These are phyloP conservation scores for Colletotrichum higginsianum DNA, from an alignment of 2,329 filamentous ascomycete species.

Conservation along the genomic window DNA sequence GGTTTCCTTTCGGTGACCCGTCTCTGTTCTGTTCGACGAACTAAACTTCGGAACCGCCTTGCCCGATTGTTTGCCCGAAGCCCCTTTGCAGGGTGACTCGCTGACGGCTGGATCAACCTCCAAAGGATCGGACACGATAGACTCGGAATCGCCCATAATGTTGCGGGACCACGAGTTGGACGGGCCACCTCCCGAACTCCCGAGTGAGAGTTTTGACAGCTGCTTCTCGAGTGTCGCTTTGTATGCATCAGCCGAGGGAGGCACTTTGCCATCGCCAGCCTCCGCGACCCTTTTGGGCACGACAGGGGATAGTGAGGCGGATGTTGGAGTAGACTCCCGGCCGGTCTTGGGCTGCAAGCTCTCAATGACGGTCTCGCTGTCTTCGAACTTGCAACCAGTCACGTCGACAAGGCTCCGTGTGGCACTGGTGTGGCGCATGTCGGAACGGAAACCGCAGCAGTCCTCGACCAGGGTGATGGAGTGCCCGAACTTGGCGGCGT, in stretches of 20 bases:
- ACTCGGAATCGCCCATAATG: conserved; percentile 33
- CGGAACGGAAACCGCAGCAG: conserved; percentile 85
- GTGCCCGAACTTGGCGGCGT: conserved; percentile 90
- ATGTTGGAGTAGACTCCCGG: not conserved
- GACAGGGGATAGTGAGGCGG: conserved; percentile 10
- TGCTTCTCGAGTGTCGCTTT: conserved; percentile 26
- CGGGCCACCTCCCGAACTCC: conserved; percentile 18
- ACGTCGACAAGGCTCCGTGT: conserved; percentile 80
- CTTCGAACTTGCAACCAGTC: conserved; percentile 80
- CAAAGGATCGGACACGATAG: conserved; percentile 13
- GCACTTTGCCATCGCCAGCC: not conserved
- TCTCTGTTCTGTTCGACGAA: not conserved
- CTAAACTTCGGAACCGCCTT: no score
- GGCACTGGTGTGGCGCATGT: conserved; percentile 78
- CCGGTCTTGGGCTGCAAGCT: conserved; percentile 40
- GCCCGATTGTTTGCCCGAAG: not conserved
- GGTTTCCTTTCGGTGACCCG: not conserved
- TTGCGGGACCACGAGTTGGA: conserved; percentile 37
- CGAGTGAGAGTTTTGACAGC: conserved; percentile 37
- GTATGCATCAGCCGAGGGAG: conserved; percentile 44
- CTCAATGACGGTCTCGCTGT: conserved; percentile 39
- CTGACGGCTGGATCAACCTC: conserved; percentile 37
- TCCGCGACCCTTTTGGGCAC: conserved; percentile 32
- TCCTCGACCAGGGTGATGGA: conserved; percentile 90
- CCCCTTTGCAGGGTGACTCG: conserved; percentile 24